phyloP scores from a whole-genome alignment of 2,329 filamentous ascomycete species.

The Byssoonygena ceratinophila region DNA sequence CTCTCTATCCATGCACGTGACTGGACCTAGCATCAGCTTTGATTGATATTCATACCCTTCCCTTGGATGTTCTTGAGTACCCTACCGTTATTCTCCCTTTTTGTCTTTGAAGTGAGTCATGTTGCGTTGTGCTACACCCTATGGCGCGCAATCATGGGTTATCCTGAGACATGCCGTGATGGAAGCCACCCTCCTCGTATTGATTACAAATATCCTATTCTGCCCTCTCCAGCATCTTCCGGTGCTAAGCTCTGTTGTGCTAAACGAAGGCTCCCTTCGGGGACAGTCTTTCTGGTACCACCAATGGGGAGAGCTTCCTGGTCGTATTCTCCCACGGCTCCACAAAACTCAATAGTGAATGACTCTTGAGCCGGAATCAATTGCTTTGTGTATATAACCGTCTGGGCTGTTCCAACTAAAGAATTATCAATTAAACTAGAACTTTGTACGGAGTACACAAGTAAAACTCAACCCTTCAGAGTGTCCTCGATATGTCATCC shows the following conservation, averaged over 20 bases:
- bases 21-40: no score
- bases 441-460: no score
- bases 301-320: no score
- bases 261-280: background rate
- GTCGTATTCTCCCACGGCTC: background rate
- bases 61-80: no score
- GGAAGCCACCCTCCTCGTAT: background rate
- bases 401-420: background rate
- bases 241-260: background rate
- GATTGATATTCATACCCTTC: no score
- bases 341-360: background rate
- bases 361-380: background rate
- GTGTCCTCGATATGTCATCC: slow-evolving; percentile 5
- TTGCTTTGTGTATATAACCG: background rate
- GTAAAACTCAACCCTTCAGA: no score
- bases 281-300: no score
- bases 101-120: background rate
- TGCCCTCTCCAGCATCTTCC: background rate
- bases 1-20: no score
- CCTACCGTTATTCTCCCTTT: background rate
- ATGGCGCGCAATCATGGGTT: background rate
- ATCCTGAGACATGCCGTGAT: background rate
- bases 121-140: background rate
- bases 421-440: background rate
- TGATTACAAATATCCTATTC: background rate